A percentile compares a stretch with the other conserved stretches of the same genome.
Evolutionary conservation across 805 yeast species (phyloP).

Genomic region (Saturnispora saitoi): DNA sequence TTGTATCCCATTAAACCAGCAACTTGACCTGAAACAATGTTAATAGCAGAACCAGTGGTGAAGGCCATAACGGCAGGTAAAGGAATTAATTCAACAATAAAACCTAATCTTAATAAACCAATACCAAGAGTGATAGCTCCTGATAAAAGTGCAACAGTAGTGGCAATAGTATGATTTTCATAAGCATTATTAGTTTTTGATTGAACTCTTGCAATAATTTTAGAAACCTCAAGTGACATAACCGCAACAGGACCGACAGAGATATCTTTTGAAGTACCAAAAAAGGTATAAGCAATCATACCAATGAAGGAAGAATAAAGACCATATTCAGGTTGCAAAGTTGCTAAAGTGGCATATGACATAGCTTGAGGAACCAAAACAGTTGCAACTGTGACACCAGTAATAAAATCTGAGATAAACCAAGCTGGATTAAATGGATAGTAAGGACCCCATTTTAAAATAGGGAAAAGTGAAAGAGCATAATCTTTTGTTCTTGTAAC

Average conservation of each 20-base stretch:
- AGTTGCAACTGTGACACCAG: slow-evolving; percentile 89
- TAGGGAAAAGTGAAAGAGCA: slow-evolving; percentile 63
- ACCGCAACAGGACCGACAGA: slow-evolving; percentile 97
- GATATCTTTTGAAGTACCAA: slow-evolving; percentile 93
- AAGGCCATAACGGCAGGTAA: slow-evolving; percentile 90
- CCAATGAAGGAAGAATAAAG: slow-evolving; percentile 89
- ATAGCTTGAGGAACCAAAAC: slow-evolving; percentile 92
- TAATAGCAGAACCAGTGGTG: slow-evolving; percentile 90
- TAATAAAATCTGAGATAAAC: slow-evolving; percentile 76
- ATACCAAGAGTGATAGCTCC: slow-evolving; percentile 79
- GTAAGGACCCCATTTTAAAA: slow-evolving; percentile 74
- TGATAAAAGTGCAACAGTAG: slow-evolving; percentile 68
- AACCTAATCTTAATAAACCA: slow-evolving; percentile 79
- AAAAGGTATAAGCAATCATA: slow-evolving; percentile 77
- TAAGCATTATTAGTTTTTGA: slow-evolving; percentile 30
- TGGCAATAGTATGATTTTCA: slow-evolving; percentile 69
- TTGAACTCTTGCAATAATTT: slow-evolving; percentile 60
- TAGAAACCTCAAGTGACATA: slow-evolving; percentile 80
- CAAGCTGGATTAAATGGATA: slow-evolving; percentile 58
- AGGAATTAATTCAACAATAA: slow-evolving; percentile 81
- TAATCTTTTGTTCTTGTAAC: slow-evolving; percentile 36
- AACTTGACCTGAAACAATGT: slow-evolving; percentile 75
- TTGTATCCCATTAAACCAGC: slow-evolving; percentile 77
- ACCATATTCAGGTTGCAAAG: slow-evolving; percentile 75
- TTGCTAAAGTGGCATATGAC: slow-evolving; percentile 89